Conservation (phyloP, 164 flowering plant genomes). For the Aristolochia contorta region DNA sequence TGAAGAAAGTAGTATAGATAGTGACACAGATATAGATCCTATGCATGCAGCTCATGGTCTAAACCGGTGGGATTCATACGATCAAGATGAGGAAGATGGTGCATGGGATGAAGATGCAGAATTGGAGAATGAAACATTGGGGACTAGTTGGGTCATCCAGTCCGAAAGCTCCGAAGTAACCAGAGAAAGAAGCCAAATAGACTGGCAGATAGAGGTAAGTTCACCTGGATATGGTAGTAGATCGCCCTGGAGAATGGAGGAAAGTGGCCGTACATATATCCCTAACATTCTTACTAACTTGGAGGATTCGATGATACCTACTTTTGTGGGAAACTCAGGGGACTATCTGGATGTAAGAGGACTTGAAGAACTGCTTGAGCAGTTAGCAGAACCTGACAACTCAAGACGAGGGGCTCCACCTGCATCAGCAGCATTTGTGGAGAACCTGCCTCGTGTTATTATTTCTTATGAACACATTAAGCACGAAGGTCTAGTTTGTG, state of each 20-base stretch:
- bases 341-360: constrained; percentile 50
- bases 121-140: constrained; percentile 25
- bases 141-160: constrained; percentile 9
- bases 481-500: constrained; percentile 49
- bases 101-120: constrained; percentile 41
- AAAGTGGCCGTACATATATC: constrained; percentile 19
- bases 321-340: constrained; percentile 25
- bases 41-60: constrained; percentile 77
- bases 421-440: constrained; percentile 53
- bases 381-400: constrained; percentile 43
- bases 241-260: constrained; percentile 25
- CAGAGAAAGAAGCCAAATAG: neutral
- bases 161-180: neutral
- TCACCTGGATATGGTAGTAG: constrained; percentile 2
- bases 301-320: constrained; percentile 21
- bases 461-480: constrained; percentile 40
- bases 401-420: constrained; percentile 82
- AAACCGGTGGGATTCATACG: constrained; percentile 58
- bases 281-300: constrained; percentile 17
- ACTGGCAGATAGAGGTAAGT: neutral
- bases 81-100: constrained; percentile 32
- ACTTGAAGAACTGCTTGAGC: constrained; percentile 52
- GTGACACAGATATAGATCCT: constrained; percentile 88
- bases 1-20: constrained; percentile 34
- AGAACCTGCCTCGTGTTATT: constrained; percentile 42